Base-by-base conservation (phyloP, 106 monocot genomes). In the Dioscorea dumetorum region DNA sequence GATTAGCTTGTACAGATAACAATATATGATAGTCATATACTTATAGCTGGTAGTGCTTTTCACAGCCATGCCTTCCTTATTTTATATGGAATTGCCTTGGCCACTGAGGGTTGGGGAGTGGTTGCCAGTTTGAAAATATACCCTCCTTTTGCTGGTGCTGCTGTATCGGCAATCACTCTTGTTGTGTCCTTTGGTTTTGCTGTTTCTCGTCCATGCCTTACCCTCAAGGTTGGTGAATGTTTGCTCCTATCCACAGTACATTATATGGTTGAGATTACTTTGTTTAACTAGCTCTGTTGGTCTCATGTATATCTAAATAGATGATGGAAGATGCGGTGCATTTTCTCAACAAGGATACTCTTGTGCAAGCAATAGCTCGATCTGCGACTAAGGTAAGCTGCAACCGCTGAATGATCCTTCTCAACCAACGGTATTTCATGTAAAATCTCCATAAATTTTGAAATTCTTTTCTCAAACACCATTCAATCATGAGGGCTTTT, bases 311-410 rank as follows among this genome's bases (percentile, higher is more conserved):
- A 62, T 76, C 16, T 59, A 2, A 9, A 14, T 60, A 97, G 95
- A 97, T 88, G 88, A 79, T 97, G 91, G 95, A 91, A 76, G 91
- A 97, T 81, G 95, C 95, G 63, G 81, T 97, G 32, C 88, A 89
- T 66, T 97, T 91, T 76, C 91, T 97, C 51, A 83, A 77, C 65
- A 97, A 97, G 78, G 95, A 97, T 63, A 97, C 95, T 54, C 73
- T 97, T 78, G 80, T 87, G 24, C 95, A 97, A 73, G 91, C 95
- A 73, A 97, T 97, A 59, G 72, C 84, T 70, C 88, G 95, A 49
- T 91, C 95, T 76, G 86, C 89, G 23, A 89, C 91, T 48, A 97
- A 97, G 91, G 95, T 91, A 50, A 67, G 78, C 60, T 41, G 9
- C 3, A 6, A 41, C 10, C 6, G 41, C 41, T 41, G 10, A 3